Conservation (phyloP, 768 basidiomycete species). For the Phylloporus sp. region DNA sequence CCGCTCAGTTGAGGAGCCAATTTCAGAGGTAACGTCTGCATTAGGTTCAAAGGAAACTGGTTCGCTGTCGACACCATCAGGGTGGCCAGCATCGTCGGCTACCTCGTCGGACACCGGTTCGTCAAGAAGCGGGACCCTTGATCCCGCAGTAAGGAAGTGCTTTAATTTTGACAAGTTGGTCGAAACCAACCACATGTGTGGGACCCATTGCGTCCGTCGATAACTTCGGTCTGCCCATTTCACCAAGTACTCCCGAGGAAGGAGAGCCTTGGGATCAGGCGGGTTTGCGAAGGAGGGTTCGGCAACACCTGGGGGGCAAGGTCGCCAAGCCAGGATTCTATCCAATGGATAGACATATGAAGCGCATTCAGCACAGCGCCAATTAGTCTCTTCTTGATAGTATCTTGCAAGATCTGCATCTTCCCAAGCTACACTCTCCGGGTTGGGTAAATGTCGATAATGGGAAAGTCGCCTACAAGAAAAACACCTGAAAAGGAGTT, state of each 20-base stretch:
- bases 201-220: conserved; percentile 79
- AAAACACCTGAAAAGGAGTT: conserved; percentile 76
- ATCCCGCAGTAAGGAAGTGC: conserved; percentile 67
- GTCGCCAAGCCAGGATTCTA: conserved; percentile 89
- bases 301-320: conserved; percentile 60
- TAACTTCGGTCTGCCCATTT: conserved; percentile 85
- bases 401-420: conserved; percentile 47
- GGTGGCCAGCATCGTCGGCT: conserved; percentile 27
- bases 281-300: conserved; percentile 44
- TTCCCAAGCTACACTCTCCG: conserved; percentile 34
- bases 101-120: conserved; percentile 33
- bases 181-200: conserved; percentile 83
- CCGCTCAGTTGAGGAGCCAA: conserved; percentile 28
- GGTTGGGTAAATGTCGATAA: conserved; percentile 64
- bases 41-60: conserved; percentile 38
- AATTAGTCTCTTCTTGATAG: conserved; percentile 52
- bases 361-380: conserved; percentile 75
- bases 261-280: conserved; percentile 48
- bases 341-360: conserved; percentile 69
- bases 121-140: conserved; percentile 61
- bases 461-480: conserved; percentile 81
- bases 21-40: conserved; percentile 33
- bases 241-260: conserved; percentile 90
- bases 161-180: conserved; percentile 64
- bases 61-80: conserved; percentile 18